Conservation (phyloP, 345 rosid genomes). For the Adansonia digitata region DNA sequence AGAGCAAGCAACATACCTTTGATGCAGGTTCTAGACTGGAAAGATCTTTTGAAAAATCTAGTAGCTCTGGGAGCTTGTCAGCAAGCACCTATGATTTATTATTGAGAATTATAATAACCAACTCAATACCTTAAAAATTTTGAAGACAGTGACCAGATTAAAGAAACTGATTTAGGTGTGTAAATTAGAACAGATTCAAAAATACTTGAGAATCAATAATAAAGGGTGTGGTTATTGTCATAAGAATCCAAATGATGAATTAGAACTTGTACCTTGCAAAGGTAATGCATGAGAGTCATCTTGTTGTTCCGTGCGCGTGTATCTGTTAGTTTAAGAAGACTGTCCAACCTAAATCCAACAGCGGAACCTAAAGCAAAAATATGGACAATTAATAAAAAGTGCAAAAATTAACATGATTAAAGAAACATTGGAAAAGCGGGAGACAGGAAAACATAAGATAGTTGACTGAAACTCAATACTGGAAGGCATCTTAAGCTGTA, state of each 20-base stretch:
- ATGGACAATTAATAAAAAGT: neutral
- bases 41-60: constrained; percentile 71
- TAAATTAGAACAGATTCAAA: too few species aligned
- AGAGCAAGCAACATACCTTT: neutral
- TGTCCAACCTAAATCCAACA: constrained; percentile 82
- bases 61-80: constrained; percentile 76
- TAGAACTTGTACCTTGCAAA: constrained; percentile 65
- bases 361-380: constrained; percentile 57
- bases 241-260: neutral
- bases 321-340: constrained; percentile 89
- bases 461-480: neutral
- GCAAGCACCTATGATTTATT: constrained; percentile 60
- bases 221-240: neutral
- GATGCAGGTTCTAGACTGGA: constrained; percentile 66
- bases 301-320: constrained; percentile 80
- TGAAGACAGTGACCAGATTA: too few species aligned
- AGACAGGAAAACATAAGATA: neutral
- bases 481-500: neutral
- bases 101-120: constrained; percentile 14
- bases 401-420: too few species aligned
- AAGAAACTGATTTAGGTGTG: too few species aligned
- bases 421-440: too few species aligned
- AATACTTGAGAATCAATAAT: too few species aligned
- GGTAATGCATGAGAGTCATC: constrained; percentile 96
- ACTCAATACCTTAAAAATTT: neutral